Base-by-base conservation (phyloP, 768 basidiomycete species). In the Boletus sp. region DNA sequence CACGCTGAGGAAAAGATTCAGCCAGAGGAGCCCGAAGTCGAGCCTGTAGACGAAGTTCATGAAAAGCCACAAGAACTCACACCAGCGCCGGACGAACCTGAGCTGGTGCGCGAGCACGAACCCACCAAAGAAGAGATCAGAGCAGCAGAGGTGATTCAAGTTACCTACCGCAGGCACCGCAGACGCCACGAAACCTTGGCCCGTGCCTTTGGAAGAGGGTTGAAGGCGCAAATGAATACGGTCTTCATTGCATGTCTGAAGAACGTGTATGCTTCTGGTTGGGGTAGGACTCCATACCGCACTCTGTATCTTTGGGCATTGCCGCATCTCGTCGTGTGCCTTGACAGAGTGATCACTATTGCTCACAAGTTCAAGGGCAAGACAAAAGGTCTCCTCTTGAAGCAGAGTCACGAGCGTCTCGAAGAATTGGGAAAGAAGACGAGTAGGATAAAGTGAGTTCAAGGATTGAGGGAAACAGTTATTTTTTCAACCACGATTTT, bases 281-380 rank as follows among this genome's bases (percentile, higher is more conserved):
- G 77, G 76, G 39, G 55, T 32, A 53, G 52, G 24, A 61, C 58
- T 7, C 57, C 54, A 18, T 80, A 83, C 55, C 71, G 70, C 15
- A 52, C 65, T 0, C 64, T 77, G 14, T 80, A 76, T 60, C 64
- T 69, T 4, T 68, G 69, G 50, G 67, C 69, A 17, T 65, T 82
- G 7, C 77, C 79, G 1, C 75, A 71, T 48, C 59, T 81, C 20
- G 64, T 80, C 4, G 57, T 77, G 2, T 78, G 74, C 57, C 68
- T 82, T 30, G 75, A 81, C 45, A 51, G 64, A 17, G 62, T 67
- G n/a, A 64, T 72, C 15, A 29, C 61, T 1, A 32, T 67, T n/a
- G 58, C 72, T 6, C 39, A 64, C 40, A 44, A 63, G 11, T 57
- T 65, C 48, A 80, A 79, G 65, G 55, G 12, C 7, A 61, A 63